phyloP scores from a whole-genome alignment of 257 asterid species.

The Eustoma russellianum region DNA sequence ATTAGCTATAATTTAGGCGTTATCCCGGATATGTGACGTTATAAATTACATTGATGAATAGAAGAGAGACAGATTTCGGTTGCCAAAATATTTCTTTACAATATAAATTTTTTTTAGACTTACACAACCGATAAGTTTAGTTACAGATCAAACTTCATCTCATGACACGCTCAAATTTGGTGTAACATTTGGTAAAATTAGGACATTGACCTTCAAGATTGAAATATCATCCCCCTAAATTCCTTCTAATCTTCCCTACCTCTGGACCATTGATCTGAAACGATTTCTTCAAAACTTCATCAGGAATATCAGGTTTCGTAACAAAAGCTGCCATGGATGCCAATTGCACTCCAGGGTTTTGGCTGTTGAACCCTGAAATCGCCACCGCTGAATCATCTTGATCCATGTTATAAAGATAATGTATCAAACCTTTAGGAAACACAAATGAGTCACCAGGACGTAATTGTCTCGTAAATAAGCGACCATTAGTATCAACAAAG shows the following conservation, averaged over 20 bases:
- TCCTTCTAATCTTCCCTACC: constrained; percentile 29
- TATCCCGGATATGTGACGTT: too few relatives aligned
- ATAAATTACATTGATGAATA: too few relatives aligned
- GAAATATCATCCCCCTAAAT: constrained; percentile 29
- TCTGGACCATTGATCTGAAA: constrained; percentile 34
- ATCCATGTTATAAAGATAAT: constrained; percentile 38
- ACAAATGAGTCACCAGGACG: constrained; percentile 44
- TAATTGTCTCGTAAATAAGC: constrained; percentile 28
- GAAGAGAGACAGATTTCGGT: too few relatives aligned
- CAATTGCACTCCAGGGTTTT: constrained; percentile 45
- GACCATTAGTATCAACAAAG: constrained; percentile 38
- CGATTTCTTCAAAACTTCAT: constrained; percentile 32
- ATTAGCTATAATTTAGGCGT: too few relatives aligned
- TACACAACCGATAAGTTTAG: too few relatives aligned
- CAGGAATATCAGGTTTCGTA: constrained; percentile 19
- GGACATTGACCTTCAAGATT: neutral
- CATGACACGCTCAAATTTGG: too few relatives aligned
- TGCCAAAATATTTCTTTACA: too few relatives aligned
- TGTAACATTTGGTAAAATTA: too few relatives aligned
- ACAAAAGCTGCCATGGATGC: constrained; percentile 25
- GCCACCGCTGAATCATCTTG: constrained; percentile 18
- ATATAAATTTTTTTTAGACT: too few relatives aligned
- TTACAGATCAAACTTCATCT: too few relatives aligned
- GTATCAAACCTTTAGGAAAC: constrained; percentile 47
- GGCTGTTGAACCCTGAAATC: constrained; percentile 50